Evolutionary conservation across 169 alveolate genomes (phyloP).

Genomic region (Plasmodium billcollinsi): DNA sequence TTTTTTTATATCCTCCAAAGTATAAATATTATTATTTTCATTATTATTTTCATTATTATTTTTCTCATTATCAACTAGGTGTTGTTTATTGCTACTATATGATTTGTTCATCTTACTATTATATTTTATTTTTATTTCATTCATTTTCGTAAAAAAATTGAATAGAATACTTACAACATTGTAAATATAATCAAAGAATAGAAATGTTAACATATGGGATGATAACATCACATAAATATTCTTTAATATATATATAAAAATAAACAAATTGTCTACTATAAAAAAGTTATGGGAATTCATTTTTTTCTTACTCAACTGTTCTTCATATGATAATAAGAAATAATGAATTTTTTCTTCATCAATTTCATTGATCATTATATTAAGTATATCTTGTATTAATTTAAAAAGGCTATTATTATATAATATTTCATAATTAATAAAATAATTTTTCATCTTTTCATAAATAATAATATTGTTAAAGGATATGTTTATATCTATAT

Average conservation of each 20-base stretch:
- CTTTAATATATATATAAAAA: conserved; percentile 53
- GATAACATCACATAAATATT: conserved; percentile 26
- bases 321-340: conserved; percentile 69
- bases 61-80: not conserved
- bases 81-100: not conserved
- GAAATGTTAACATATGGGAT: conserved; percentile 58
- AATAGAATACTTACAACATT: conserved; percentile 47
- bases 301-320: conserved; percentile 62
- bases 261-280: conserved; percentile 71
- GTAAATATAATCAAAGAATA: conserved; percentile 55
- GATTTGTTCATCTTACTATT: conserved; percentile 12
- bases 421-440: conserved; percentile 9
- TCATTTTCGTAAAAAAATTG: conserved; percentile 27
- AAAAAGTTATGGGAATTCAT: conserved; percentile 57
- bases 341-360: conserved; percentile 35
- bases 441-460: not conserved
- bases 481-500: not conserved
- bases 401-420: conserved; percentile 39
- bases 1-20: too few species aligned
- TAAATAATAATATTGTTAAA: not conserved
- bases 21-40: too few species aligned
- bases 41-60: too few species aligned
- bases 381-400: conserved; percentile 46
- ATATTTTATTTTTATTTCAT: conserved; percentile 5
- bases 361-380: conserved; percentile 52